These are phyloP conservation scores for Verticillium klebahnii DNA, from an alignment of 2,329 filamentous ascomycete genomes.

Conservation along the genomic window DNA sequence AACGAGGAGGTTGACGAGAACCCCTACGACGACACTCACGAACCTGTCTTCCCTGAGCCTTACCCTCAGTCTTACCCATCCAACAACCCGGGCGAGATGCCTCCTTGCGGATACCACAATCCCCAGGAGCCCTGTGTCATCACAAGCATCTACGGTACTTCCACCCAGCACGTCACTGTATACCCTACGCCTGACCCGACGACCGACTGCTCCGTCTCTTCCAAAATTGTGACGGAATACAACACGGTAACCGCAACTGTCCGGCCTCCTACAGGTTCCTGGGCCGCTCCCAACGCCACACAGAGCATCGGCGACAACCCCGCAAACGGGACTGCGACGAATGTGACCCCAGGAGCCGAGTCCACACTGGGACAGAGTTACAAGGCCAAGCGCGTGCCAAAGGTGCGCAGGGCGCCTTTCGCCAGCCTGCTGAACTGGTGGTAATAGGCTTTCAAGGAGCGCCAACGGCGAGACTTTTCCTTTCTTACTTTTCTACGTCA, in stretches of 20 bases:
- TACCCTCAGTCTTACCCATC: background rate
- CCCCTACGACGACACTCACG: background rate
- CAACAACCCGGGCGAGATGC: background rate
- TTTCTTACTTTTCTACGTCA: background rate
- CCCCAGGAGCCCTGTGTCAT: slow-evolving; percentile 16
- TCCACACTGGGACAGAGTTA: background rate
- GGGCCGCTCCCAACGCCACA: background rate
- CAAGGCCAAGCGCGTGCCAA: background rate
- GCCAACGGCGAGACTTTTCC: background rate
- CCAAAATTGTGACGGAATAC: slow-evolving; percentile 27
- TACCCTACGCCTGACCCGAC: slow-evolving; percentile 7
- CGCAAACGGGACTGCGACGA: background rate
- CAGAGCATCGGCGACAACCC: background rate
- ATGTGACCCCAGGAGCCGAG: background rate
- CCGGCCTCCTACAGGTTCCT: background rate
- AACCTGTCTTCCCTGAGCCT: background rate
- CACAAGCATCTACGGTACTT: background rate
- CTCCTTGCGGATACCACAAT: background rate
- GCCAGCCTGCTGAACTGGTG: background rate
- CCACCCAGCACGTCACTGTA: background rate
- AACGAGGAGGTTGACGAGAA: background rate
- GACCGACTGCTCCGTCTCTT: slow-evolving; percentile 20
- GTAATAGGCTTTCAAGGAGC: background rate
- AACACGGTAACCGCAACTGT: slow-evolving; percentile 31
- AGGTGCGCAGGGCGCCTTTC: background rate